Base-by-base conservation (phyloP, 257 asterid species). In the Solanum pinnatisectum region DNA sequence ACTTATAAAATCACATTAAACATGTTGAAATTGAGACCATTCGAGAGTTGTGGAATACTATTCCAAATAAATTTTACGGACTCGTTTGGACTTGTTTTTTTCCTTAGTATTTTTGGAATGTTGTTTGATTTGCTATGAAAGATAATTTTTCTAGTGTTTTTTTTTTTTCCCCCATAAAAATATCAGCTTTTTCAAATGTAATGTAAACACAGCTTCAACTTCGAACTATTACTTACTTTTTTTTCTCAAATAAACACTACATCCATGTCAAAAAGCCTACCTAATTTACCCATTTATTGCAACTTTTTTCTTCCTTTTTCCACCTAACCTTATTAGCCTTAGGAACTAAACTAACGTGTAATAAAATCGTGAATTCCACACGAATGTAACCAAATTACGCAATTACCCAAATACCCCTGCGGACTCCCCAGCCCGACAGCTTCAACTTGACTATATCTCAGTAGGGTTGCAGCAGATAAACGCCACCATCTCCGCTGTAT, bases 401-500 rank as follows among this genome's bases (percentile, higher is more conserved):
- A 81, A 27, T 81, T 46, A 46, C 85, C 2, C 18, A 46, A 44
- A 16, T 81, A 32, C 68, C 70, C 85, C 85, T 8, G 32, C 67
- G 15, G 36, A 73, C 63, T 49, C 73, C 87, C 87, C 49, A 70
- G 76, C 86, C 68, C 82, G 23, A 79, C 73, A 12, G 79, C 59
- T 32, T 14, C 63, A 36, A 83, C 84, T 87, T 16, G 85, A 81
- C 40, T 81, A 87, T 86, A 83, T 87, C 84, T 87, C 78, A 87
- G 96, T 94, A 96, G 98, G 98, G 96, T 93, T 95, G 96, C 97
- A 92, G 95, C 93, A 92, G 95, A 94, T 93, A 92, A 92, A 94
- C 95, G 97, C 99, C 95, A 94, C 94, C 95, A 89, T 52, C 92
- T 8, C 87, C 74, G 16, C 87, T 90, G 87, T 74, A 79, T 83